Evolutionary conservation across 75 land plant species (phyloP).

Genomic region (Sequoiadendron giganteum): DNA sequence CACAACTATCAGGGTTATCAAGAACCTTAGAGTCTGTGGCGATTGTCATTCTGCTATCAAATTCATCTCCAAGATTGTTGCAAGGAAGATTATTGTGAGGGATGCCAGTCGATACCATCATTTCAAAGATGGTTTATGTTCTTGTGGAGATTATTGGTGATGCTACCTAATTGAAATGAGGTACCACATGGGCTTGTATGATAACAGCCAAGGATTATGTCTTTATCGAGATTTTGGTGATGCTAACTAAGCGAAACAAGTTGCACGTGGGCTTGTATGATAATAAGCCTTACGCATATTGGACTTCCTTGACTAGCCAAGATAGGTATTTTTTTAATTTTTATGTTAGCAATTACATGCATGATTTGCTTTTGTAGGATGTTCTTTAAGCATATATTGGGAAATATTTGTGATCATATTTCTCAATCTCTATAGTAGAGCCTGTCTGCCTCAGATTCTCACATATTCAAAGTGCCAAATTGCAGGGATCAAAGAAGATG

Average conservation of each 20-base stretch:
- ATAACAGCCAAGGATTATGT: neutral
- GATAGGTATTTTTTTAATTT: neutral
- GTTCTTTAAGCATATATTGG: too few species aligned
- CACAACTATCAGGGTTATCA: slow-evolving; percentile 8
- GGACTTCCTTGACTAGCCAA: neutral
- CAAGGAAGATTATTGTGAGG: slow-evolving; percentile 8
- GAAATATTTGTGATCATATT: neutral
- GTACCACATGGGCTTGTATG: neutral
- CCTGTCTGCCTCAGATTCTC: neutral
- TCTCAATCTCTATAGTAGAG: neutral
- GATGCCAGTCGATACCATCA: slow-evolving; percentile 16
- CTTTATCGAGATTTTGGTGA: slow-evolving; percentile 21
- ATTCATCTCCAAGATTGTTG: slow-evolving; percentile 17
- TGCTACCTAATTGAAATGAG: neutral
- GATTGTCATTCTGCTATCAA: slow-evolving; percentile 18
- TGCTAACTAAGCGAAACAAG: slow-evolving; percentile 3
- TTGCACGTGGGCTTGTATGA: neutral
- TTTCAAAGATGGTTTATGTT: slow-evolving; percentile 4
- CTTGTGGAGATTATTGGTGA: slow-evolving; percentile 23
- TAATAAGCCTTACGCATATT: neutral
- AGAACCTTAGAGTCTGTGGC: slow-evolving; percentile 15
- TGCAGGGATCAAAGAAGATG: neutral
- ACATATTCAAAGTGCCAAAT: neutral
- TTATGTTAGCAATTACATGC: neutral
- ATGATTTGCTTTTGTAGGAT: neutral